Percentiles rank a stretch among this genome's conserved stretches.
These are phyloP conservation scores for Lodderomyces metapsilosis DNA, from an alignment of 1,139 yeast species.

Conservation along the genomic window DNA sequence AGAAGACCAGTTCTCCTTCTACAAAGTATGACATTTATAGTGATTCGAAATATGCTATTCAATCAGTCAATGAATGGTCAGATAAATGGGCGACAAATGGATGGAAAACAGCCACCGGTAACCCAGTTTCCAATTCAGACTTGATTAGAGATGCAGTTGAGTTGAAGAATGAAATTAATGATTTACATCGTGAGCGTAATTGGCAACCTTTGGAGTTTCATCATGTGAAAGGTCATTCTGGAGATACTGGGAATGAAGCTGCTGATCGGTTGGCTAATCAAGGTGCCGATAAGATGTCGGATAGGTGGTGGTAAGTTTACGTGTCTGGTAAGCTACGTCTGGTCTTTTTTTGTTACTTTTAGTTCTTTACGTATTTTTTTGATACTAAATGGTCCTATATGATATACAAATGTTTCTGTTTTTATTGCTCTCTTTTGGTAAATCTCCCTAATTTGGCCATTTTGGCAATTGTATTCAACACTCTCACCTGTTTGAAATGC, in stretches of 20 bases:
- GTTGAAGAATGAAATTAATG: slow-evolving; percentile 28
- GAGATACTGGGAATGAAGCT: slow-evolving; percentile 65
- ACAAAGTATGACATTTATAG: slow-evolving; percentile 34
- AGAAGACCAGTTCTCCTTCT: slow-evolving; percentile 3
- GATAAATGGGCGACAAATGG: slow-evolving; percentile 52
- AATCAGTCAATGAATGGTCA: slow-evolving; percentile 52
- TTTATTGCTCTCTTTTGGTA: slow-evolving; percentile 6
- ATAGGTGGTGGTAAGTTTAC: too few species aligned
- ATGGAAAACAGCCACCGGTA: slow-evolving; percentile 47
- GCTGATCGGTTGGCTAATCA: slow-evolving; percentile 75
- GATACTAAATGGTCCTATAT: too few species aligned
- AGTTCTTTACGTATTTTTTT: too few species aligned
- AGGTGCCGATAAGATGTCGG: slow-evolving; percentile 53
- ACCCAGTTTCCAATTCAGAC: slow-evolving; percentile 51
- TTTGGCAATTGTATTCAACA: slow-evolving; percentile 15
- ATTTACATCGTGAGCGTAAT: slow-evolving; percentile 21
- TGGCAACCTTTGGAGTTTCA: slow-evolving; percentile 39
- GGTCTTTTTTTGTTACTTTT: too few species aligned
- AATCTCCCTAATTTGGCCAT: slow-evolving; percentile 8
- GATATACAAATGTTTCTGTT: too few species aligned
- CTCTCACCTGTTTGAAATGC: slow-evolving; percentile 30
- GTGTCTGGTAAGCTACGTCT: too few species aligned
- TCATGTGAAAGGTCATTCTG: slow-evolving; percentile 76
- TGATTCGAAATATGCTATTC: slow-evolving; percentile 58
- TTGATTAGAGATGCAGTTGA: slow-evolving; percentile 35